Conservation (phyloP, 192 early-diverging fungal species). For the Entomortierella parvispora region DNA sequence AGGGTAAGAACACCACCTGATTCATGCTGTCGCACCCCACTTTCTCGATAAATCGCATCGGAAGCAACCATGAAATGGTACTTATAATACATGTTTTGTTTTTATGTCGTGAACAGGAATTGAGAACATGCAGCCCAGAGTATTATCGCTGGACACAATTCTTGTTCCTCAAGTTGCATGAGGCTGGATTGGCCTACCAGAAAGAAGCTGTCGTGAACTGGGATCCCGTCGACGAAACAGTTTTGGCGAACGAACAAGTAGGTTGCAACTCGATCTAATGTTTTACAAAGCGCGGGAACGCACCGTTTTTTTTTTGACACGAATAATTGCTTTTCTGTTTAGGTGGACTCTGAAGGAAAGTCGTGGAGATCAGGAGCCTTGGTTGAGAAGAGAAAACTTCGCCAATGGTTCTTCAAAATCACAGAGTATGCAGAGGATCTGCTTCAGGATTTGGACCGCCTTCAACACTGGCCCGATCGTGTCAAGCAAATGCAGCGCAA, state of each 20-base stretch:
- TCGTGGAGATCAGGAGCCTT: slow-evolving; percentile 94
- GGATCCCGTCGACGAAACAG: slow-evolving; percentile 96
- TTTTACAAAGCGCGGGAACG: not conserved
- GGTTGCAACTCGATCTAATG: not conserved
- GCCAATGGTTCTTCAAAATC: slow-evolving; percentile 95
- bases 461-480: slow-evolving; percentile 88
- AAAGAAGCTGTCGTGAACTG: slow-evolving; percentile 95
- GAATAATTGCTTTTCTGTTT: not conserved
- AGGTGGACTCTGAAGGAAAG: slow-evolving; percentile 86
- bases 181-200: slow-evolving; percentile 85
- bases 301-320: slow-evolving; percentile 5
- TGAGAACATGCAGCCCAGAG: slow-evolving; percentile 85
- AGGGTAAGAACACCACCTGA: slow-evolving; percentile 55
- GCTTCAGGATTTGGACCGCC: slow-evolving; percentile 75
- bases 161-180: slow-evolving; percentile 83
- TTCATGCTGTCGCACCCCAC: not conserved
- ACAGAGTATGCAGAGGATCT: slow-evolving; percentile 86
- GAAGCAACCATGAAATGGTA: too few relatives aligned
- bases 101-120: too few relatives aligned
- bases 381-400: slow-evolving; percentile 84
- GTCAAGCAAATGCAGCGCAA: slow-evolving; percentile 91
- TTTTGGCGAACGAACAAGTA: slow-evolving; percentile 95
- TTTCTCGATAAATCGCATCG: too few relatives aligned
- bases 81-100: too few relatives aligned
- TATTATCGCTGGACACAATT: slow-evolving; percentile 98